Conservation (phyloP, 2,329 filamentous ascomycete genomes). For the Hypoxylon sp. region DNA sequence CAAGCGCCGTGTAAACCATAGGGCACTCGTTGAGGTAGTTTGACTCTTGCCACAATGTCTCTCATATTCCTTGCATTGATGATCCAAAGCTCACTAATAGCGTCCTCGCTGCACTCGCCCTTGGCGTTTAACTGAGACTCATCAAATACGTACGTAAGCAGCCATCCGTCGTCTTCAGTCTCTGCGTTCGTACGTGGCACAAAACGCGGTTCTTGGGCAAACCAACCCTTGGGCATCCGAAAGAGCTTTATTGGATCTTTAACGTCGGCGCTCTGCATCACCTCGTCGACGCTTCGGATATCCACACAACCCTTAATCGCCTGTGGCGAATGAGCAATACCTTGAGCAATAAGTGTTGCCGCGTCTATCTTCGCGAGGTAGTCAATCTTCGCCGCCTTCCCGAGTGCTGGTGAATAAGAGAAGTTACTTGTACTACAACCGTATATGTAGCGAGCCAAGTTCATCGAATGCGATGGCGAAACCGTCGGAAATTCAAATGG, state of each 20-base stretch:
- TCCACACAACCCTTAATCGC: constrained; percentile 75
- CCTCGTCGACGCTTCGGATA: constrained; percentile 65
- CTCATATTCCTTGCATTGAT: constrained; percentile 75
- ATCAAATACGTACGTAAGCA: constrained; percentile 79
- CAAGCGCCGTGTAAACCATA: constrained; percentile 78
- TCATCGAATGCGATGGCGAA: constrained; percentile 69
- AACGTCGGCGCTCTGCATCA: constrained; percentile 62
- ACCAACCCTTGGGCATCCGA: constrained; percentile 71
- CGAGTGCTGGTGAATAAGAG: constrained; percentile 69
- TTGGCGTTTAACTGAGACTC: constrained; percentile 72
- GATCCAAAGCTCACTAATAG: constrained; percentile 76
- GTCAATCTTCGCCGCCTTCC: constrained; percentile 76
- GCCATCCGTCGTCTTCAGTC: constrained; percentile 75
- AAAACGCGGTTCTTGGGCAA: constrained; percentile 77
- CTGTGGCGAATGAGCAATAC: constrained; percentile 61
- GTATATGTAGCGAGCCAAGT: constrained; percentile 72
- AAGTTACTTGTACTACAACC: constrained; percentile 73
- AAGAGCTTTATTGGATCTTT: constrained; percentile 74
- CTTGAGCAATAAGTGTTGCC: constrained; percentile 66
- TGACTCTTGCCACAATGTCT: constrained; percentile 70
- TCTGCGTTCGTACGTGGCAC: constrained; percentile 62
- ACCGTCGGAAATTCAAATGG: constrained; percentile 78
- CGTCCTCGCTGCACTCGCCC: constrained; percentile 61
- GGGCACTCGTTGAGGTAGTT: constrained; percentile 75
- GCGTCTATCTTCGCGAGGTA: constrained; percentile 74